Conservation (phyloP, 441 rosid genomes). For the Iberis amara region DNA sequence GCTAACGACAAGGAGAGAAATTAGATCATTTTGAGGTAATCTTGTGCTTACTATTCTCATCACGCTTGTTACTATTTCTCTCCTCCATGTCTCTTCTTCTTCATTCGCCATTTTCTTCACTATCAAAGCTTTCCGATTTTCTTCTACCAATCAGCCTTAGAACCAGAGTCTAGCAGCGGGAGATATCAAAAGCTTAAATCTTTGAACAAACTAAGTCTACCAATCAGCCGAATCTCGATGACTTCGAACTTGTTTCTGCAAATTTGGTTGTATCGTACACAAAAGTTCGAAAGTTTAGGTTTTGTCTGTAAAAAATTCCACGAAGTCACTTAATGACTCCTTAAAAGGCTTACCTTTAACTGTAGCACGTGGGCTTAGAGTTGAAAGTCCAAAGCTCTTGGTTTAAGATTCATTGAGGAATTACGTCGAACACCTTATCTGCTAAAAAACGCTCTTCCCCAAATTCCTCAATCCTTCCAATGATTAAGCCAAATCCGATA, state of each 20-base stretch:
- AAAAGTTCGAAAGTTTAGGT: conserved; percentile 12
- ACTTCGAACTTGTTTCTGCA: conserved; percentile 2
- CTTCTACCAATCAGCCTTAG: conserved; percentile 7
- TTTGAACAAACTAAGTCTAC: conserved; percentile 5
- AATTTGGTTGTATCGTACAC: conserved; percentile 14
- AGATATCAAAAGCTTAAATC: not conserved
- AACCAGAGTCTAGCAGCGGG: not conserved
- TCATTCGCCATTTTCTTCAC: conserved; percentile 25
- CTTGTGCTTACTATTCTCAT: conserved; percentile 64
- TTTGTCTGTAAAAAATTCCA: conserved; percentile 6
- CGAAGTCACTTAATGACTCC: conserved; percentile 9
- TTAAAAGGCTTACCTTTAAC: conserved; percentile 24
- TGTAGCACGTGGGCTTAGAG: conserved; percentile 20
- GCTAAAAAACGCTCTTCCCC: not conserved
- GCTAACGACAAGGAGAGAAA: conserved; percentile 66
- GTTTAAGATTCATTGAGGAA: conserved; percentile 1
- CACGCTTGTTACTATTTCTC: conserved; percentile 61
- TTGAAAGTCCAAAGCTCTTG: not conserved
- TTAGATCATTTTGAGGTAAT: conserved; percentile 58
- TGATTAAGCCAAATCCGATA: not conserved
- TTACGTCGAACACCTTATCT: conserved; percentile 33
- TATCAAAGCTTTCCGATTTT: conserved; percentile 1
- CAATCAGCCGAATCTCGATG: conserved; percentile 6
- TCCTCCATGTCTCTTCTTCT: conserved; percentile 55
- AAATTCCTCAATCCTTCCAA: not conserved